These are phyloP conservation scores for Aspergillus texensis DNA, from an alignment of 2,329 filamentous ascomycete species.

Conservation along the genomic window DNA sequence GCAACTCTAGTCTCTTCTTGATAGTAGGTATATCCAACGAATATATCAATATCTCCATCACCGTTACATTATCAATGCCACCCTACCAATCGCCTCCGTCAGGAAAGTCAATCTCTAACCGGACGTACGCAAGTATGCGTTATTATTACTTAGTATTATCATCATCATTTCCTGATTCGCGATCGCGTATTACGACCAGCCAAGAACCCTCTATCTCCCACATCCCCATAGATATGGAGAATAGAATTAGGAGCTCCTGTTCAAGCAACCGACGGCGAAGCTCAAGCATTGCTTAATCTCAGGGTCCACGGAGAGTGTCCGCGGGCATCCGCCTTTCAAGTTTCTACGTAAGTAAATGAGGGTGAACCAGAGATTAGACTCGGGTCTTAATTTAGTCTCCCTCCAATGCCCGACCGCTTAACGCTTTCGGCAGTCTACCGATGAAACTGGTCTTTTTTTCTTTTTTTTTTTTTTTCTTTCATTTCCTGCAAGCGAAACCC, in stretches of 20 bases:
- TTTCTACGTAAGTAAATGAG: not conserved
- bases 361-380: slow-evolving; percentile 2
- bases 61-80: slow-evolving; percentile 1
- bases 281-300: slow-evolving; percentile 2
- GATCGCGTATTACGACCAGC: not conserved
- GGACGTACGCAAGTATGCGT: not conserved
- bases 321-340: not conserved
- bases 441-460: not conserved
- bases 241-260: not conserved
- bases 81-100: not conserved
- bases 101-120: not conserved
- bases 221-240: not conserved
- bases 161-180: not conserved
- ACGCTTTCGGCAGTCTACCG: not conserved
- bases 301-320: slow-evolving; percentile 1
- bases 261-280: not conserved
- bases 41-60: not conserved
- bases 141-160: not conserved
- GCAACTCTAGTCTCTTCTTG: not conserved
- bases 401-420: not conserved
- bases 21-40: not conserved
- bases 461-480: not conserved
- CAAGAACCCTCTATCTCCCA: not conserved
- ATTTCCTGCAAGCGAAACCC: slow-evolving; percentile 1
- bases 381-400: not conserved